Base-by-base conservation (phyloP, 768 basidiomycete species). In the Trametopsis cervina region DNA sequence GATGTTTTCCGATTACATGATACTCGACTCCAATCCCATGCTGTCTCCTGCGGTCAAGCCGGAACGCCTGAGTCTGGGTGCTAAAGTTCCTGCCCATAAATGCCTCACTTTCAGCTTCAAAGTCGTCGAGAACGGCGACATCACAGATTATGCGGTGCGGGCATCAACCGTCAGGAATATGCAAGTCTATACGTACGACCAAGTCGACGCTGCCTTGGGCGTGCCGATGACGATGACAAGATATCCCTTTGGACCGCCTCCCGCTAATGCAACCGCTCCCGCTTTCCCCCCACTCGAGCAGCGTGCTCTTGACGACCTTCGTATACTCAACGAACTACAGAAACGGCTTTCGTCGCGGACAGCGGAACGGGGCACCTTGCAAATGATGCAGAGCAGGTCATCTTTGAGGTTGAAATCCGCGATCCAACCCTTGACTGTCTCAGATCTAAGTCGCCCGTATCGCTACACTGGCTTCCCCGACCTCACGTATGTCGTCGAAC, bases 101-200 rank as follows among this genome's bases (percentile, higher is more conserved):
- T 83, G 83, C 1, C 56, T 99, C 53, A 83, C 90, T 0, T 91
- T 97, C 66, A 95, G 92, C 50, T 71, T 74, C 44, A 83, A 83
- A 56, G 51, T 97, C 6, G 73, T 81, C 51, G 52, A 65, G 0
- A 52, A 61, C 2, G 89, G 90, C 0, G 70, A 79, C n/a, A 72
- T 95, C 29, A 55, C 78, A 10, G 89, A 94, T 47, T 74, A 77
- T 55, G 71, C 73, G 51, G 76, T 96, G 25, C 74, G 79, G 9
- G 77, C 88, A 1, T 89, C 85, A 2, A 57, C 92, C 46, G 68
- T 96, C 42, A 77, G 78, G 39, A 89, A 93, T 49, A 65, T 92
- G 44, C 60, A 73, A 39, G 63, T 68, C 13, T 54, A 86, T 42
- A 76, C 74, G 25, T 99, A 99, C 59, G 74, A 79, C 25, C 66